A percentile compares a stretch with the other conserved stretches of the same genome.
These are phyloP conservation scores for Mortierella sp. DNA, from an alignment of 371 early-diverging fungal genomes.

Conservation along the genomic window DNA sequence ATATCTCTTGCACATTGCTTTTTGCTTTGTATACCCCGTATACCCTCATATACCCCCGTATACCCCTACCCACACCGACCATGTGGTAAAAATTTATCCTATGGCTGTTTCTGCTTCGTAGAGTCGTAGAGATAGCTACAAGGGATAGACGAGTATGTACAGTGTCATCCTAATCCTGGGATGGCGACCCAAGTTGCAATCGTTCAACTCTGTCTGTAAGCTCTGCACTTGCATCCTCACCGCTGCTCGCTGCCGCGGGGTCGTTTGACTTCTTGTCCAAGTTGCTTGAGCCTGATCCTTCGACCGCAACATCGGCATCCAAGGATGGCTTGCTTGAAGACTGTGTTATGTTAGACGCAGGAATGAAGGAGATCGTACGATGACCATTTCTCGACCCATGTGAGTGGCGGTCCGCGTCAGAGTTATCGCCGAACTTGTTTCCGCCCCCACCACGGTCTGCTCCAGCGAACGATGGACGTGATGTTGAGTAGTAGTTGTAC, in stretches of 20 bases:
- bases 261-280: neutral
- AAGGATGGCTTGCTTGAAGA: neutral
- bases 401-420: neutral
- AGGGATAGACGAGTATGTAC: no score
- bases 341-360: constrained; percentile 25
- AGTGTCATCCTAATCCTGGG: neutral
- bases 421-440: neutral
- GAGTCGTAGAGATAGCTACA: no score
- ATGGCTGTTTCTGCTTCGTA: no score
- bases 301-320: neutral
- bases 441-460: neutral
- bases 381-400: neutral
- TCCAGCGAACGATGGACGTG: constrained; percentile 13
- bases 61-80: no score
- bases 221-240: neutral
- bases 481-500: constrained; percentile 12
- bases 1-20: no score
- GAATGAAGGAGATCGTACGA: constrained; percentile 28
- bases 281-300: neutral
- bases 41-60: no score
- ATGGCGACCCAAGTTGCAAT: constrained; percentile 7
- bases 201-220: constrained; percentile 19
- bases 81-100: no score
- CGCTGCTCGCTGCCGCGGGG: no score
- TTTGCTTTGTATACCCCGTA: no score